Percentiles rank a stretch among this genome's conserved stretches.
phyloP scores from a whole-genome alignment of 495 filamentous ascomycete genomes.

The Polyplosphaeria fusca region DNA sequence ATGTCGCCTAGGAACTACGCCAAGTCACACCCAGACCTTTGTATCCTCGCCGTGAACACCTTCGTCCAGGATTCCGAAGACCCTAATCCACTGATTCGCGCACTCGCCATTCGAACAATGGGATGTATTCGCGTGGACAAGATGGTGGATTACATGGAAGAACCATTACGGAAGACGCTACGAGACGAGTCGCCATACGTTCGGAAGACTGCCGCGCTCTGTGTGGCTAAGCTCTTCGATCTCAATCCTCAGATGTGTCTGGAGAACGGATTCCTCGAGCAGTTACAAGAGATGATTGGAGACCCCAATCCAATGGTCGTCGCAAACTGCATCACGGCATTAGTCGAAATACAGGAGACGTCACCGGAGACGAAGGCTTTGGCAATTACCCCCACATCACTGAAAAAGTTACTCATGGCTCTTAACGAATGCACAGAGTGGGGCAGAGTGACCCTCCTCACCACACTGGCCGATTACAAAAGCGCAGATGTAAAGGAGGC shows the following conservation, averaged over 20 bases:
- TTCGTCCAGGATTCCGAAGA: slow-evolving; percentile 99
- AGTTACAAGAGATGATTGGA: slow-evolving; percentile 92
- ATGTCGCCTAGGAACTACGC: slow-evolving; percentile 80
- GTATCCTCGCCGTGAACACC: slow-evolving; percentile 98
- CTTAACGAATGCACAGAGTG: slow-evolving; percentile 98
- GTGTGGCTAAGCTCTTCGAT: slow-evolving; percentile 97
- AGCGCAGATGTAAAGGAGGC: slow-evolving; percentile 87
- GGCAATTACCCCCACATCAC: slow-evolving; percentile 69
- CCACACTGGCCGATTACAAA: slow-evolving; percentile 83
- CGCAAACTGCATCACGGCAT: slow-evolving; percentile 89
- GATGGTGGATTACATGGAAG: slow-evolving; percentile 99
- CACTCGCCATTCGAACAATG: slow-evolving; percentile 97
- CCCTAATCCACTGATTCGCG: slow-evolving; percentile 92
- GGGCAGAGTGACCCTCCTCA: slow-evolving; percentile 93
- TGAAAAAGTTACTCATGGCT: slow-evolving; percentile 96
- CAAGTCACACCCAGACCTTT: slow-evolving; percentile 98
- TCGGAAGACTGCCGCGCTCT: slow-evolving; percentile 95
- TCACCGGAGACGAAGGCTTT: slow-evolving; percentile 88
- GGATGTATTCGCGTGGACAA: slow-evolving; percentile 98
- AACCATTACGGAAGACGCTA: slow-evolving; percentile 92
- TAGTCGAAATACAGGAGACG: slow-evolving; percentile 86
- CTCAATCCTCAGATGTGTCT: slow-evolving; percentile 86
- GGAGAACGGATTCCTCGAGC: slow-evolving; percentile 95
- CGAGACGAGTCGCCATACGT: slow-evolving; percentile 98
- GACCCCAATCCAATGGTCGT: slow-evolving; percentile 99